Conservation (phyloP, 208 protist species). For the Vickermania ingenoplastis region DNA sequence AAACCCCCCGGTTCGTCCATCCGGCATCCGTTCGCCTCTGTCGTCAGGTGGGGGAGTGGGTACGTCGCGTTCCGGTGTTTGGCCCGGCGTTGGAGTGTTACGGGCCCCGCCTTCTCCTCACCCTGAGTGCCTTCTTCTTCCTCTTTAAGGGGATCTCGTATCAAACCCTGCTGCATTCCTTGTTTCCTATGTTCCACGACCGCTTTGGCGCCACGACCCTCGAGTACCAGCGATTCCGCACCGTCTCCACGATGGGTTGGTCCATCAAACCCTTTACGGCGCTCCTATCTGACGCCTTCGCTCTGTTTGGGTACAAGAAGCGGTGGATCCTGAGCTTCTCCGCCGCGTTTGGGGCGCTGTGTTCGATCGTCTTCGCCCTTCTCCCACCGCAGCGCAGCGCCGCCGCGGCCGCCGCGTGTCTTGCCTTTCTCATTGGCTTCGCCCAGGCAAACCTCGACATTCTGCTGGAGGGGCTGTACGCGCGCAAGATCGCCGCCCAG, state of each 20-base stretch:
- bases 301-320: slow-evolving; percentile 17
- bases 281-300: slow-evolving; percentile 17
- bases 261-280: slow-evolving; percentile 16
- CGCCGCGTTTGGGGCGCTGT: slow-evolving; percentile 1
- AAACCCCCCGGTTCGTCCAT: neutral
- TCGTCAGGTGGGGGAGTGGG: slow-evolving; percentile 3
- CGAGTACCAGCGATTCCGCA: slow-evolving; percentile 13
- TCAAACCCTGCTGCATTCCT: slow-evolving; percentile 6
- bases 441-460: slow-evolving; percentile 32
- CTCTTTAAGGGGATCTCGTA: slow-evolving; percentile 14
- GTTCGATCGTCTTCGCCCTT: slow-evolving; percentile 19
- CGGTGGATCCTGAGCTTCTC: slow-evolving; percentile 12
- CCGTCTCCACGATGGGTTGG: slow-evolving; percentile 10
- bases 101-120: slow-evolving; percentile 10
- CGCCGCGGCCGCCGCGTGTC: slow-evolving; percentile 14
- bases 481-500: slow-evolving; percentile 22
- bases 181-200: slow-evolving; percentile 14
- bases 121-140: slow-evolving; percentile 9
- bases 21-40: neutral
- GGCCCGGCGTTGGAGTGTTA: slow-evolving; percentile 15
- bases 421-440: slow-evolving; percentile 31
- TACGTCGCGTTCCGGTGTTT: slow-evolving; percentile 15
- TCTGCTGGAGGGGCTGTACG: slow-evolving; percentile 45
- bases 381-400: slow-evolving; percentile 18
- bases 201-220: neutral